These are phyloP conservation scores for Pholiota microspora DNA, from an alignment of 768 basidiomycete species.

Conservation along the genomic window DNA sequence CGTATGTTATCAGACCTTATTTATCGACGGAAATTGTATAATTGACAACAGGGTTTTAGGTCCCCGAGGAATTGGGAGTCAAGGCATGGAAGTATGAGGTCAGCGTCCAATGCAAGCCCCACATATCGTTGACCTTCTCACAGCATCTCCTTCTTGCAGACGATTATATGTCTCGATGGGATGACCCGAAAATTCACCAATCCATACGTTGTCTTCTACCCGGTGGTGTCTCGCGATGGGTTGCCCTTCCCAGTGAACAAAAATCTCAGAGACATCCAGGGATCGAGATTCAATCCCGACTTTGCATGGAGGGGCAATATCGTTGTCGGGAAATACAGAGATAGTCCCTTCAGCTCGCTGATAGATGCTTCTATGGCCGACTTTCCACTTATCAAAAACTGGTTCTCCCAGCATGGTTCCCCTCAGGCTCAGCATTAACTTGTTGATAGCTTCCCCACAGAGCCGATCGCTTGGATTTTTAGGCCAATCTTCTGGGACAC, in stretches of 20 bases:
- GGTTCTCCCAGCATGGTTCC: conserved; percentile 63
- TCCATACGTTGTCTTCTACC: conserved; percentile 83
- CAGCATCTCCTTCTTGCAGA: conserved; percentile 35
- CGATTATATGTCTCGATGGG: conserved; percentile 72
- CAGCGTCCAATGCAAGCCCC: conserved; percentile 19
- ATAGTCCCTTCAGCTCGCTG: conserved; percentile 55
- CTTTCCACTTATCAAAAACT: conserved; percentile 80
- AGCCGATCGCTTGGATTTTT: background rate
- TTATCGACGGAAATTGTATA: background rate
- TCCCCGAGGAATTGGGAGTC: conserved; percentile 68
- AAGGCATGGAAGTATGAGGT: conserved; percentile 77
- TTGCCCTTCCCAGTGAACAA: conserved; percentile 84
- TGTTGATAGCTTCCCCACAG: background rate
- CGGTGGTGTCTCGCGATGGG: conserved; percentile 70
- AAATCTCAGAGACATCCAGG: conserved; percentile 73
- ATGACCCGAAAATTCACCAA: conserved; percentile 78
- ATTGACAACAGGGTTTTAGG: conserved; percentile 31
- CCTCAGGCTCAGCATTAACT: background rate
- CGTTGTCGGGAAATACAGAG: conserved; percentile 68
- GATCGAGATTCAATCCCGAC: conserved; percentile 54
- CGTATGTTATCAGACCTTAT: conserved; percentile 29
- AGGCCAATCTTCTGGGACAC: background rate
- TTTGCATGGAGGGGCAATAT: conserved; percentile 80
- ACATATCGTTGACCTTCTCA: conserved; percentile 11
- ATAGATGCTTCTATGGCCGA: conserved; percentile 80